These are phyloP conservation scores for Penicillium coprophilum DNA, from an alignment of 495 filamentous ascomycete species.

Conservation along the genomic window DNA sequence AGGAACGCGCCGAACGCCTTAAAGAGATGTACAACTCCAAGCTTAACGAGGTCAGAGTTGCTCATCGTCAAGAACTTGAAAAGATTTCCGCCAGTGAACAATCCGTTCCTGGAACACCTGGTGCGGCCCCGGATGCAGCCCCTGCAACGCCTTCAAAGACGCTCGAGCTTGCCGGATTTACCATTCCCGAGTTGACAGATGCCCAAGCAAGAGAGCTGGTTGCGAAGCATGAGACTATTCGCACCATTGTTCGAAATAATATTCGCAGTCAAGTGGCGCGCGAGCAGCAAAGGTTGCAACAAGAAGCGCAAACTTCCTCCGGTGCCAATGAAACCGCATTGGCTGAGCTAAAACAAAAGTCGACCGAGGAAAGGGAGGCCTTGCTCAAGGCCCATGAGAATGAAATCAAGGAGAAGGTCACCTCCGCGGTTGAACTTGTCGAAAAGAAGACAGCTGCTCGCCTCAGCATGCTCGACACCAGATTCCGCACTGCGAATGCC, in stretches of 20 bases:
- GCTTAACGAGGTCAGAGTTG: constrained; percentile 58
- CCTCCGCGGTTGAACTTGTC: constrained; percentile 43
- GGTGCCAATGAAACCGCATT: constrained; percentile 30
- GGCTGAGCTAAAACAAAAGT: constrained; percentile 46
- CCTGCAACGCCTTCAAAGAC: constrained; percentile 42
- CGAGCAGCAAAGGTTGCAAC: constrained; percentile 44
- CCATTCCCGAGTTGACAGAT: constrained; percentile 49
- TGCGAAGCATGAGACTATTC: constrained; percentile 61
- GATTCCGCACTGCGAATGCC: constrained; percentile 58
- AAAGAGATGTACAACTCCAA: constrained; percentile 69
- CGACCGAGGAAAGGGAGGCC: constrained; percentile 58
- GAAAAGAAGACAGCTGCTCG: constrained; percentile 67
- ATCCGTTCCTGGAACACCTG: constrained; percentile 32
- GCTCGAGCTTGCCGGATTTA: constrained; percentile 19
- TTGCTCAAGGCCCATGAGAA: constrained; percentile 58
- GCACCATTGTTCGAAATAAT: constrained; percentile 65
- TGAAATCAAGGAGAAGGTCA: constrained; percentile 43
- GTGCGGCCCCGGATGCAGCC: constrained; percentile 25
- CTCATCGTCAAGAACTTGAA: constrained; percentile 58
- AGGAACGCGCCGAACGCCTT: constrained; percentile 68
- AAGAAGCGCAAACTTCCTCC: constrained; percentile 15
- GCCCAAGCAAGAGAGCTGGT: constrained; percentile 65
- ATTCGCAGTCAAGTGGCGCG: constrained; percentile 15
- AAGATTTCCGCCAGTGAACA: constrained; percentile 64
- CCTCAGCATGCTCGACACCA: constrained; percentile 78